Conservation (phyloP, 2,329 filamentous ascomycete species). For the Talaromyces sp. region DNA sequence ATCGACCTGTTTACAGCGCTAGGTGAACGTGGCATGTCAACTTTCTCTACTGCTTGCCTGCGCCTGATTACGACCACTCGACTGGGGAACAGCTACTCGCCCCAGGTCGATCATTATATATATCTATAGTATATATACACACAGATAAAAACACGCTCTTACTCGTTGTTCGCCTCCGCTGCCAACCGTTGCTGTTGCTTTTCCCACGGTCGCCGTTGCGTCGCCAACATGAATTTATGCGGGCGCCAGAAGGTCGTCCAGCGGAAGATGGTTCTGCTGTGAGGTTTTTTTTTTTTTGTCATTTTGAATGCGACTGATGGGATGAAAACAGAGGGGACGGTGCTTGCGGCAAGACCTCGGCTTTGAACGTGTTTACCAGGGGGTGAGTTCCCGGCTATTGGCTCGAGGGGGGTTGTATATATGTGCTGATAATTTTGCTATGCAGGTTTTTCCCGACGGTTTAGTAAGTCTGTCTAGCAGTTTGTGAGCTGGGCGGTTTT, state of each 20-base stretch:
- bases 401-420: background rate
- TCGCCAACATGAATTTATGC: conserved; percentile 49
- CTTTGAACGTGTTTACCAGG: conserved; percentile 97
- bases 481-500: conserved; percentile 1
- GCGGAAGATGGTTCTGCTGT: conserved; percentile 95
- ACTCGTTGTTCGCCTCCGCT: background rate
- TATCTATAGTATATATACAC: background rate
- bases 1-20: background rate
- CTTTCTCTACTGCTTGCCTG: background rate
- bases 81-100: background rate
- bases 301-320: background rate
- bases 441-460: conserved; percentile 90
- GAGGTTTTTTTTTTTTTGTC: conserved; percentile 13
- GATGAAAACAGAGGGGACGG: conserved; percentile 67
- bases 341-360: conserved; percentile 92
- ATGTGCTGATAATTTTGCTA: conserved; percentile 11
- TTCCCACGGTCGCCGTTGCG: background rate
- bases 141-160: background rate
- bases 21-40: background rate
- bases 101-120: background rate
- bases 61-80: background rate
- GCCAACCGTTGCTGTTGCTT: background rate
- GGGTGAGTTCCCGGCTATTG: conserved; percentile 55
- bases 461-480: conserved; percentile 51
- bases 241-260: conserved; percentile 78